Evolutionary conservation across 2,329 filamentous ascomycete species (phyloP), one percentile per base, ranked within the genome.

Genomic region (Monosporascus cannonballus): DNA sequence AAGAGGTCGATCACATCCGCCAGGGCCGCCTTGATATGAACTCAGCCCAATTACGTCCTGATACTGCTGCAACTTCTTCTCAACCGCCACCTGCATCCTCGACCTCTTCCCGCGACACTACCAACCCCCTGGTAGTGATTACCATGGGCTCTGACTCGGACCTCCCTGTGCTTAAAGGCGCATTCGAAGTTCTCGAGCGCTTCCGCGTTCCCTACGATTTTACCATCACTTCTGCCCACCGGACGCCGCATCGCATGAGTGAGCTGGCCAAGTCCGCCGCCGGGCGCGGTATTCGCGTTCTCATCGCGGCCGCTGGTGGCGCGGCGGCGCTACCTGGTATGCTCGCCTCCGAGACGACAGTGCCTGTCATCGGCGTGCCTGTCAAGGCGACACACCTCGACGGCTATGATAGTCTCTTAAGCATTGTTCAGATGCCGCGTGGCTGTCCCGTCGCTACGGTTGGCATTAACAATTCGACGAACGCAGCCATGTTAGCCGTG

Each of bases 111-210:
- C 27, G 27, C 27, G 9, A 30, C 27, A 3, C 27, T 30, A 30
- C 27, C 1, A 30, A 30, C 2, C 85, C 86, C 0, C 69, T 89
- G 1, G 85, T 94, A 2, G 82, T 87, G 14, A 81, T 94, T 3
- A 90, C 89, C 27, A 93, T 93, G 89, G 90, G 89, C 38, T 93
- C 89, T 1, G 86, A 90, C 71, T 89, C 85, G 9, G 88, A 92
- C 64, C 78, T 91, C 24, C 80, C 79, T 2, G 81, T 88, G 17
- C 80, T 92, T 39, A 78, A 77, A 55, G 79, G 80, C 0, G 87
- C 81, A 1, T 73, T 90, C 20, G 78, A 87, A 53, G 77, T 90
- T 36, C 77, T 92, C 3, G 74, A 80, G 51, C 76, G 81, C n/a
- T 87, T 93, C 56, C 66, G 74, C n/a, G 86, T 94, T 11, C 85